Evolutionary conservation across 176 grass and related monocot genomes (phyloP).

Genomic region (Rhynchospora tenuis): DNA sequence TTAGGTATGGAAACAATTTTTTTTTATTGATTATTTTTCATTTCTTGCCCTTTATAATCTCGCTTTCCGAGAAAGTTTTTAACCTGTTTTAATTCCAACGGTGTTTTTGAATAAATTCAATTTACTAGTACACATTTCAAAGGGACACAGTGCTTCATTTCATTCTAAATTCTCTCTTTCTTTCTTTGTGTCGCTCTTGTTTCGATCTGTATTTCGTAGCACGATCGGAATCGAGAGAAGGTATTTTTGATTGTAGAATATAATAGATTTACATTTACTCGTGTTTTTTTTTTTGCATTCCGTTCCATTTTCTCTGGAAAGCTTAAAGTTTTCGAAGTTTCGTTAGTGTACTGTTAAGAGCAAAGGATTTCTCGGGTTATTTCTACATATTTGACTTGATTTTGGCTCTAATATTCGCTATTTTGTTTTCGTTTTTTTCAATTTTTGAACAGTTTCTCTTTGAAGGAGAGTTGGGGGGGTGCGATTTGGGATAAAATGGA

Average conservation of each 20-base stretch:
- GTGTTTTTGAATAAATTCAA: not conserved
- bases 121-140: not conserved
- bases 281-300: not conserved
- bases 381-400: not conserved
- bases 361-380: not conserved
- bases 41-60: not conserved
- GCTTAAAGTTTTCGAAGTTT: not conserved
- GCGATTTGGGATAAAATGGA: conserved; percentile 42
- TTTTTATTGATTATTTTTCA: not conserved
- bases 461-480: conserved; percentile 19
- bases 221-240: not conserved
- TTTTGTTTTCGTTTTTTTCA: not conserved
- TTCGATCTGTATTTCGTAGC: not conserved
- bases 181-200: not conserved
- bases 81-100: not conserved
- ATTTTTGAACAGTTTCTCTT: not conserved
- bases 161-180: not conserved
- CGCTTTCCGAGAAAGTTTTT: conserved; percentile 1
- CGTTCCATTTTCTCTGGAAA: not conserved
- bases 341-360: not conserved
- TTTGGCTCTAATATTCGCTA: not conserved
- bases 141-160: not conserved
- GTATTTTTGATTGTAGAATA: not conserved
- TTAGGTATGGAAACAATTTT: conserved; percentile 17
- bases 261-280: not conserved